These are phyloP conservation scores for Esteya vermicola DNA, from an alignment of 2,329 filamentous ascomycete genomes.

Conservation along the genomic window DNA sequence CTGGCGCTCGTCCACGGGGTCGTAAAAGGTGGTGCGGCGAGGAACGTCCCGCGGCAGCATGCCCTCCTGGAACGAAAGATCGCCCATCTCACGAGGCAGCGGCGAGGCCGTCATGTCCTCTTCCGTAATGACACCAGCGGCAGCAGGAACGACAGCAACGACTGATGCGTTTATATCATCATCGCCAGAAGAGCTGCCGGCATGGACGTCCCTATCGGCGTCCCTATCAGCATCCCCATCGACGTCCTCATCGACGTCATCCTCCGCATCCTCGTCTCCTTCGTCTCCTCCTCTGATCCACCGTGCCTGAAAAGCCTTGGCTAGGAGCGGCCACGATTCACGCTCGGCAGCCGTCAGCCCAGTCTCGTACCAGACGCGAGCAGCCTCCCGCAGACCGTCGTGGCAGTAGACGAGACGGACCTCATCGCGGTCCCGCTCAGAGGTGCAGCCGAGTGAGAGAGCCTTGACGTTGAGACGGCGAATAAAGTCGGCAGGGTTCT, in stretches of 20 bases:
- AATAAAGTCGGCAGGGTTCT: background rate
- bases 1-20: slow-evolving; percentile 84
- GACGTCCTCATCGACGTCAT: background rate
- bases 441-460: background rate
- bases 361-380: background rate
- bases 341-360: background rate
- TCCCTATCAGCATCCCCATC: background rate
- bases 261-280: background rate
- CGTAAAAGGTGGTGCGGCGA: slow-evolving; percentile 74
- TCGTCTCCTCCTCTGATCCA: background rate
- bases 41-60: slow-evolving; percentile 48
- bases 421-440: background rate
- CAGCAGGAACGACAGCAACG: background rate
- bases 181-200: background rate
- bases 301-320: background rate
- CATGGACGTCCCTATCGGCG: background rate
- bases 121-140: background rate
- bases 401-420: background rate
- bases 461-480: background rate
- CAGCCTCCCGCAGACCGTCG: background rate
- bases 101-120: background rate
- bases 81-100: slow-evolving; percentile 11
- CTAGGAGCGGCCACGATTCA: background rate
- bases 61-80: slow-evolving; percentile 28
- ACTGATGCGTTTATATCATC: background rate